Evolutionary conservation across 1,284 basidiomycete species (phyloP).

Genomic region (Ustilago hordei): DNA sequence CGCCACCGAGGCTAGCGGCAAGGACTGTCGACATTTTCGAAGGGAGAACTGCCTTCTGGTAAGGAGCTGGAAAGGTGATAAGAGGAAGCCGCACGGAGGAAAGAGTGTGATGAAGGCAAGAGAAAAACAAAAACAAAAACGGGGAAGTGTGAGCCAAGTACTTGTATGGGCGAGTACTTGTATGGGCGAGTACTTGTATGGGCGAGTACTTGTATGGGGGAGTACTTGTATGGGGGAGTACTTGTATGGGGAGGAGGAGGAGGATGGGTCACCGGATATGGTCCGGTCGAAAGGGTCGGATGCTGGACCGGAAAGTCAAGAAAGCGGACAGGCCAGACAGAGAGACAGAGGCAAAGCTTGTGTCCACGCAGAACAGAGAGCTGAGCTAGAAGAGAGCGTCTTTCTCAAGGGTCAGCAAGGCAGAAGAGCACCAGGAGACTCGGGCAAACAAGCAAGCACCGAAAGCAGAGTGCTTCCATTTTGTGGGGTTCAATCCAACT

Average conservation of each 20-base stretch:
- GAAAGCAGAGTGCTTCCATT: background rate
- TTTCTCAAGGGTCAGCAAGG: background rate
- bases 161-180: conserved; percentile 5
- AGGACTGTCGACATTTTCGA: conserved; percentile 37
- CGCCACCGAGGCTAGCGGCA: conserved; percentile 42
- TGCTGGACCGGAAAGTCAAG: conserved; percentile 17
- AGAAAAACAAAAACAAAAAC: background rate
- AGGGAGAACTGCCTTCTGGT: background rate
- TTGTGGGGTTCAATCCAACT: background rate
- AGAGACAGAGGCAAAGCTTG: background rate
- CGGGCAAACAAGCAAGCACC: background rate
- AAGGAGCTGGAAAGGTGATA: background rate
- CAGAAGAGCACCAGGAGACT: conserved; percentile 11
- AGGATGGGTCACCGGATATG: conserved; percentile 15
- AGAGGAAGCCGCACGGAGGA: background rate
- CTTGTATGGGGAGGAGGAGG: conserved; percentile 7
- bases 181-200: background rate
- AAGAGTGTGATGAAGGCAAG: background rate
- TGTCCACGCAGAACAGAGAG: background rate
- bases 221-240: background rate
- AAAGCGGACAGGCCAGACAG: conserved; percentile 8
- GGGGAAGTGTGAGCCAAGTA: background rate
- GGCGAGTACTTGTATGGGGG: conserved; percentile 13
- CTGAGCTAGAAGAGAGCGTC: background rate
- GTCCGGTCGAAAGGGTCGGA: conserved; percentile 12